Percentiles rank a stretch among this genome's conserved stretches.
These are phyloP conservation scores for Zymoseptoria brevis DNA, from an alignment of 2,329 filamentous ascomycete genomes.

Conservation along the genomic window DNA sequence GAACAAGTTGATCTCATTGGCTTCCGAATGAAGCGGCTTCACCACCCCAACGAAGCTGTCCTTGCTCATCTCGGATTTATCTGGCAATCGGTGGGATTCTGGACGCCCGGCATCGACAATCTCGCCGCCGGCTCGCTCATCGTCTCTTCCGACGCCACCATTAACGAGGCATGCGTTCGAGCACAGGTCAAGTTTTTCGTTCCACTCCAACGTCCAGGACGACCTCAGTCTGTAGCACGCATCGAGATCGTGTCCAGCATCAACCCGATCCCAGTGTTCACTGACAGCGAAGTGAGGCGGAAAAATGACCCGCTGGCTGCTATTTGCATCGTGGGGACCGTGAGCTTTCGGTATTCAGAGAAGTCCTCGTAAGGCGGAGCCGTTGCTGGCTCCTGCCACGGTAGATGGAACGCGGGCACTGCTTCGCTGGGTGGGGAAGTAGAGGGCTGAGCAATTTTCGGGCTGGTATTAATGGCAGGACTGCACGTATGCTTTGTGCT, in stretches of 20 bases:
- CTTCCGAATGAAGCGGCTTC: no score
- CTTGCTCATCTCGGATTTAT: not conserved
- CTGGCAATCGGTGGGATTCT: not conserved
- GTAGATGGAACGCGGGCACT: not conserved
- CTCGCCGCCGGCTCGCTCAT: no score
- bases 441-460: not conserved
- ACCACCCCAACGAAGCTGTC: not conserved
- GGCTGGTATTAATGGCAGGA: no score
- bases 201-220: no score
- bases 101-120: not conserved
- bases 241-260: not conserved
- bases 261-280: not conserved
- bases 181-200: not conserved
- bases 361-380: no score
- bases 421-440: not conserved
- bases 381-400: not conserved
- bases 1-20: no score
- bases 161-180: not conserved
- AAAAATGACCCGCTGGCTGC: not conserved
- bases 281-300: not conserved
- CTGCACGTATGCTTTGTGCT: no score
- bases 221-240: not conserved
- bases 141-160: no score
- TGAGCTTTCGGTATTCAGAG: not conserved
- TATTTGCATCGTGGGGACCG: not conserved